phyloP scores from a whole-genome alignment of 495 filamentous ascomycete genomes.

The Mycothermus thermophilus region DNA sequence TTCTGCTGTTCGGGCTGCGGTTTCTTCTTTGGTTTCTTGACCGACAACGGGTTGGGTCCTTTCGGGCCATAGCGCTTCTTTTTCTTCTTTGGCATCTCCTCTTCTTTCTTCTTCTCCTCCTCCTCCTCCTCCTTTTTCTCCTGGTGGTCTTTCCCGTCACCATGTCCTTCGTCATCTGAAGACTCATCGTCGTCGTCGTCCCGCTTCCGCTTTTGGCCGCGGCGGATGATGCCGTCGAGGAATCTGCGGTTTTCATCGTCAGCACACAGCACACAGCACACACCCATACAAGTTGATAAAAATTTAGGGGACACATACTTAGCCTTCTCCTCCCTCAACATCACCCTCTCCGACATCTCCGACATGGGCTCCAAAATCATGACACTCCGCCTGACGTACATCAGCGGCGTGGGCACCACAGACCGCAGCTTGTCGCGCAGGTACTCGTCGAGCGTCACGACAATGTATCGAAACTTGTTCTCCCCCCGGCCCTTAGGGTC shows the following conservation, averaged over 20 bases:
- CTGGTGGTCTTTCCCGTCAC: constrained; percentile 10
- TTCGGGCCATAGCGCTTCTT: constrained; percentile 52
- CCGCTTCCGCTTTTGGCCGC: constrained; percentile 36
- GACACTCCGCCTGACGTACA: constrained; percentile 74
- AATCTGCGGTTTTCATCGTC: constrained; percentile 13
- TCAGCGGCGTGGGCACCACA: constrained; percentile 32
- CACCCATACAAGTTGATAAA: neutral
- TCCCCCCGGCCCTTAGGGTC: constrained; percentile 53
- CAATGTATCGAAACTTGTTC: constrained; percentile 85
- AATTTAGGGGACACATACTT: constrained; percentile 49
- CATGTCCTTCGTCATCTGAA: constrained; percentile 9
- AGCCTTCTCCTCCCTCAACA: constrained; percentile 52
- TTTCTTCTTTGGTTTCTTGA: constrained; percentile 51
- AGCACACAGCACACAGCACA: neutral
- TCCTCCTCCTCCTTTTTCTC: constrained; percentile 16
- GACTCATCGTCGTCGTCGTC: constrained; percentile 29
- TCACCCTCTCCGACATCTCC: constrained; percentile 41
- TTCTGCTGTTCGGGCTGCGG: constrained; percentile 3
- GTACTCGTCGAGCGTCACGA: constrained; percentile 55
- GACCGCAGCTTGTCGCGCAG: constrained; percentile 18
- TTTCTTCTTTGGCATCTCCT: constrained; percentile 46
- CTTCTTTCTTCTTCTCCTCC: constrained; percentile 36
- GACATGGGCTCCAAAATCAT: constrained; percentile 82
- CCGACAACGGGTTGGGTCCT: constrained; percentile 75
- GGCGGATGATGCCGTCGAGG: constrained; percentile 17